Conservation (phyloP, 345 rosid genomes). For the Rhizophora apiculata region DNA sequence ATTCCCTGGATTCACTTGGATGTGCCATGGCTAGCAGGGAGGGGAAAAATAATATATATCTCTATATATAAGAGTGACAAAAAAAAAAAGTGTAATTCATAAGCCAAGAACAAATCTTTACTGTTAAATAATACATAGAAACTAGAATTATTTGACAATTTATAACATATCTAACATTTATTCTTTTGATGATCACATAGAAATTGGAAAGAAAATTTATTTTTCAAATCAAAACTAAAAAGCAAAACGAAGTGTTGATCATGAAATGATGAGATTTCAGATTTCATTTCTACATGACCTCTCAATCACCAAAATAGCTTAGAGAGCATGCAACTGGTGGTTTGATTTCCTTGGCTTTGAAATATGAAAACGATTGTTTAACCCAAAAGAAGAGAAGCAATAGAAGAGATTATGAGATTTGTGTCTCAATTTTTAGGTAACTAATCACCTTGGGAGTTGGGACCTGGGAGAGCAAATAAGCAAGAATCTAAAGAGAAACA, state of each 20-base stretch:
- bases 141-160: too few species aligned
- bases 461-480: constrained; percentile 10
- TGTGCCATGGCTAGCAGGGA: constrained; percentile 27
- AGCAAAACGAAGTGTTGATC: background rate
- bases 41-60: background rate
- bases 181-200: background rate
- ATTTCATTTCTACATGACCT: background rate
- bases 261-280: background rate
- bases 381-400: constrained; percentile 45
- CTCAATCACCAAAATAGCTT: too few species aligned
- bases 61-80: background rate
- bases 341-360: background rate
- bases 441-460: constrained; percentile 35
- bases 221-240: background rate
- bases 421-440: constrained; percentile 35
- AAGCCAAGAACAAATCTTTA: background rate
- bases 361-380: constrained; percentile 13
- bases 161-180: background rate
- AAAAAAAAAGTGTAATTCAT: background rate
- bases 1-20: constrained; percentile 38
- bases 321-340: too few species aligned
- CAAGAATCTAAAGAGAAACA: constrained; percentile 16
- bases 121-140: too few species aligned
- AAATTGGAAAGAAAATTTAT: background rate
- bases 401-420: constrained; percentile 21